Evolutionary conservation across 139 green algal species (phyloP).

Genomic region (Pycnococcus provasolii): DNA sequence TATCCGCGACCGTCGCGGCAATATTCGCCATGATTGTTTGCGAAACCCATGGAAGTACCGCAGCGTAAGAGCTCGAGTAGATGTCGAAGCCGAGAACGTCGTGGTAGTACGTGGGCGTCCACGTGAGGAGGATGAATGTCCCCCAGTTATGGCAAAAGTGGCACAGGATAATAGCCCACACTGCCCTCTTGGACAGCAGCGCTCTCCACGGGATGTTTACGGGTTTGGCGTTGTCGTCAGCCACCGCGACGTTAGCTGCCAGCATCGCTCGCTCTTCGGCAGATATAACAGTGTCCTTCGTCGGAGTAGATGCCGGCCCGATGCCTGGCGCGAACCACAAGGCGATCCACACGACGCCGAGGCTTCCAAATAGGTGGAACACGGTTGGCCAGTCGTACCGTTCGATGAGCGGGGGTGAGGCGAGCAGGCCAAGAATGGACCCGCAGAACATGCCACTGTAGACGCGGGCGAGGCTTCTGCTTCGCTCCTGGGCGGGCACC

Average conservation of each 20-base stretch:
- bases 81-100: slow-evolving; percentile 84
- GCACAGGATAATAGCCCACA: slow-evolving; percentile 90
- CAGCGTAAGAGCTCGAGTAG: slow-evolving; percentile 61
- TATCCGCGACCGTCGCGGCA: slow-evolving; percentile 8
- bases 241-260: not conserved
- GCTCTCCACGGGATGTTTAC: slow-evolving; percentile 71
- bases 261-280: slow-evolving; percentile 24
- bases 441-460: slow-evolving; percentile 94
- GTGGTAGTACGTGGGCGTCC: slow-evolving; percentile 98
- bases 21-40: slow-evolving; percentile 65
- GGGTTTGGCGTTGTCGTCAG: not conserved
- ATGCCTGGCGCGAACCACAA: slow-evolving; percentile 45
- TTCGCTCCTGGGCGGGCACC: slow-evolving; percentile 76
- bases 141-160: slow-evolving; percentile 99
- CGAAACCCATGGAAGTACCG: slow-evolving; percentile 83
- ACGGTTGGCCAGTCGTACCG: slow-evolving; percentile 73
- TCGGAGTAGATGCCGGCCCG: too few relatives aligned
- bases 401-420: slow-evolving; percentile 33
- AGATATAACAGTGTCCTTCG: slow-evolving; percentile 12
- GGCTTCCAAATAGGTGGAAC: slow-evolving; percentile 83
- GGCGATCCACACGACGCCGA: slow-evolving; percentile 64
- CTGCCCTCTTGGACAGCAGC: slow-evolving; percentile 68
- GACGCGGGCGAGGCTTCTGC: slow-evolving; percentile 74
- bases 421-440: slow-evolving; percentile 35
- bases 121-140: slow-evolving; percentile 97